phyloP scores from a whole-genome alignment of 352 stramenopile genomes.

The Phytophthora hibernalis region DNA sequence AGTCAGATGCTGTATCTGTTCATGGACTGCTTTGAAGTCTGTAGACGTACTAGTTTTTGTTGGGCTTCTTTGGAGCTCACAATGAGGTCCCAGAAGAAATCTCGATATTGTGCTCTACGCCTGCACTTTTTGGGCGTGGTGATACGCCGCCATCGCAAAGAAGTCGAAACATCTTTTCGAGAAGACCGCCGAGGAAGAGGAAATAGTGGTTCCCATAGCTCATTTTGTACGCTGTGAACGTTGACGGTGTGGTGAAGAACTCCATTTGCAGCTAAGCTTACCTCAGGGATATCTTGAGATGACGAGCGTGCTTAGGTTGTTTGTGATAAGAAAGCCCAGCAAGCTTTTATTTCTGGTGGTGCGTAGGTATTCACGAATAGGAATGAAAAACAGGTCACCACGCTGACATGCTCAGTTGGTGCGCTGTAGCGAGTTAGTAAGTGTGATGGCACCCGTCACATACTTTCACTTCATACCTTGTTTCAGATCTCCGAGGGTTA shows the following conservation, averaged over 20 bases:
- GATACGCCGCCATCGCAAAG: too few species aligned
- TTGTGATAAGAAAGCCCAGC: neutral
- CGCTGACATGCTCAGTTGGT: neutral
- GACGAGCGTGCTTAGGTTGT: neutral
- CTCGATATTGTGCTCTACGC: slow-evolving; percentile 19
- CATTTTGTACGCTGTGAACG: neutral
- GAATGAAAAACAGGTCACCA: slow-evolving; percentile 8
- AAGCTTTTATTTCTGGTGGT: slow-evolving; percentile 14
- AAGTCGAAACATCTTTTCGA: slow-evolving; percentile 3
- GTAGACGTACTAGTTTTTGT: too few species aligned
- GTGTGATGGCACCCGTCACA: slow-evolving; percentile 8
- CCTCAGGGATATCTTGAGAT: neutral
- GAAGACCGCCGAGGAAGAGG: neutral
- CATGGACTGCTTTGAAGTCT: too few species aligned
- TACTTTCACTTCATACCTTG: slow-evolving; percentile 22
- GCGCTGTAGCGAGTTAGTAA: neutral
- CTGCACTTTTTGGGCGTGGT: too few species aligned
- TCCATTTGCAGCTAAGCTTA: neutral
- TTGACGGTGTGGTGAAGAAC: neutral
- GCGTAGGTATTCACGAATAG: neutral
- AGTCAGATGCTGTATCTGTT: too few species aligned
- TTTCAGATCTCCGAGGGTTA: slow-evolving; percentile 22
- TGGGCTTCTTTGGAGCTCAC: too few species aligned
- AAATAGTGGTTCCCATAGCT: neutral
- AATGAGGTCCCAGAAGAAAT: slow-evolving; percentile 37